phyloP scores from a whole-genome alignment of 2,329 filamentous ascomycete genomes.

The Epicoccum sorghinum region DNA sequence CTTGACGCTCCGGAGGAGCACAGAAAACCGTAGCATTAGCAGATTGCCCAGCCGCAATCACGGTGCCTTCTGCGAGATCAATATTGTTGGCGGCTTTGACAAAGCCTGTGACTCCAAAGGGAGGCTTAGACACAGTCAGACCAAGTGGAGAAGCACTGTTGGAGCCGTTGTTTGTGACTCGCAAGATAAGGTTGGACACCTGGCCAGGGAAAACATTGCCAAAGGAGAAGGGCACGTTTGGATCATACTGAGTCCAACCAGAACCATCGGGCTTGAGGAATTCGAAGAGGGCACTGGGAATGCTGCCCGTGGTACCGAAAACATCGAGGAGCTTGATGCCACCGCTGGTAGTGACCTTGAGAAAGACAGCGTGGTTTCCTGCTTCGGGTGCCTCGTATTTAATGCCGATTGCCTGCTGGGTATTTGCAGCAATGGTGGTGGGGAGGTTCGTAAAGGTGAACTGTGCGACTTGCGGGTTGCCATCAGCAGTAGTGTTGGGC shows the following conservation, averaged over 20 bases:
- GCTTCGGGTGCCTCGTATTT: conserved; percentile 55
- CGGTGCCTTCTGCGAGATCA: conserved; percentile 64
- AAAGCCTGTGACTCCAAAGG: conserved; percentile 61
- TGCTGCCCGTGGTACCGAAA: conserved; percentile 57
- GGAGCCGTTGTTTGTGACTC: conserved; percentile 60
- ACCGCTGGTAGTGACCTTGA: conserved; percentile 58
- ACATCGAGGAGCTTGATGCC: conserved; percentile 58
- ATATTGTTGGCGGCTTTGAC: conserved; percentile 62
- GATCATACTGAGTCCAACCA: conserved; percentile 52
- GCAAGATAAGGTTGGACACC: conserved; percentile 56
- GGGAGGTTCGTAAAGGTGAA: conserved; percentile 60
- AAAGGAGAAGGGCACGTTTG: conserved; percentile 59
- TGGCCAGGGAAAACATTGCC: conserved; percentile 62
- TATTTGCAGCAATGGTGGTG: conserved; percentile 50
- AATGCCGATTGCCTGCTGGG: conserved; percentile 51
- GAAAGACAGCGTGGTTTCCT: conserved; percentile 59
- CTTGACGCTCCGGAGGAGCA: conserved; percentile 62
- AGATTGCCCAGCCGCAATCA: conserved; percentile 57
- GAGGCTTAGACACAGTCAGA: conserved; percentile 66
- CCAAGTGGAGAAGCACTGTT: conserved; percentile 8
- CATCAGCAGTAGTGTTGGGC: conserved; percentile 43
- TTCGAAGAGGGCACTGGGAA: conserved; percentile 59
- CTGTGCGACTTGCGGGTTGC: conserved; percentile 50
- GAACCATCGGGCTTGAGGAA: conserved; percentile 61
- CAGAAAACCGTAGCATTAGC: conserved; percentile 61